Base-by-base conservation (phyloP, 192 early-diverging fungal genomes). In the Coemansia sp. region DNA sequence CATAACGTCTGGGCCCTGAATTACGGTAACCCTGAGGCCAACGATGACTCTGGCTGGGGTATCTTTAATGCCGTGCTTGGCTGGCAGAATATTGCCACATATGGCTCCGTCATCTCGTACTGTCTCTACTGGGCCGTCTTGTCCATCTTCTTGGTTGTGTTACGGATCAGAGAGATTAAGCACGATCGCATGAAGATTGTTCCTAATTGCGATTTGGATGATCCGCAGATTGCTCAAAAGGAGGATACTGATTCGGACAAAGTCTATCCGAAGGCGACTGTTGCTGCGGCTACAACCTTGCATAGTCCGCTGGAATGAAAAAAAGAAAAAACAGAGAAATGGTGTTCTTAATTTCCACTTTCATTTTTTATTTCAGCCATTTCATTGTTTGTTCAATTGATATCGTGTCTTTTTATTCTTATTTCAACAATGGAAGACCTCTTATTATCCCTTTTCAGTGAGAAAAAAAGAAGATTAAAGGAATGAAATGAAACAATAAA, bases 31-130 rank as follows among this genome's bases (percentile, higher is more conserved):
- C 85, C 86, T 13, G 81, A 85, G 66, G 72, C 81, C 5, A 71
- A 76, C 48, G 68, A 83, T 15, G 58, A 71, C 41, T 71, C 66
- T 26, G 88, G 87, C 22, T 95, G 88, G 87, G 71, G 79, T 37
- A 86, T 97, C 61, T 89, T 93, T 67, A 87, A 90, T 62, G 85
- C 91, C 4, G 69, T 95, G 19, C 66, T 92, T 37, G 93, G 94
- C 5, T 95, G 93, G 91, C 86, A 74, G 61, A 89, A 89, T 62
- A 77, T 86, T 21, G 92, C 91, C 8, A 94, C 92, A 0, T 66
- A 86, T 48, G 93, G 88, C 48, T 87, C 89, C 46, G 85, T 94
- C 37, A 73, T 86, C 52, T 87, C 85, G 5, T 97, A 97, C 83
- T 89, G 88, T 67, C 59, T 90, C 3, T 95, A 94, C 78, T 97